Evolutionary conservation across 108 stramenopile genomes (phyloP).

Genomic region (Mayamaea pseudoterrestris): DNA sequence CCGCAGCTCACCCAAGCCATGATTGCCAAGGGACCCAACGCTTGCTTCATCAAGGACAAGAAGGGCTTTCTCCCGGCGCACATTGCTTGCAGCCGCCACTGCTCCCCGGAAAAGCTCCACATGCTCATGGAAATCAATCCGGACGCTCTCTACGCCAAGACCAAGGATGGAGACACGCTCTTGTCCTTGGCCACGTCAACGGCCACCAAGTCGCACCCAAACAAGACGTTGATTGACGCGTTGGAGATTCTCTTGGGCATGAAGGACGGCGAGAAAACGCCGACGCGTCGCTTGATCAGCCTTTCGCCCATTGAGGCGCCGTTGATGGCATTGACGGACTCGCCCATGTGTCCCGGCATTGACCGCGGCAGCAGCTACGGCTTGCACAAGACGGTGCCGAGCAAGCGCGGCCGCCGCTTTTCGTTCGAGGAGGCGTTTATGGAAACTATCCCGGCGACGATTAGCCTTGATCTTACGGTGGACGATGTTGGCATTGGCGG

Average conservation of each 20-base stretch:
- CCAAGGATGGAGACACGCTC: slow-evolving; percentile 28
- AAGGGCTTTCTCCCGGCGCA: slow-evolving; percentile 46
- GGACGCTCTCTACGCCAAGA: slow-evolving; percentile 14
- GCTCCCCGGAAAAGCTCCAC: slow-evolving; percentile 40
- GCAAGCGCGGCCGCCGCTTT: no score
- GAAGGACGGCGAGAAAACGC: no score
- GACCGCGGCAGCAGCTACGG: no score
- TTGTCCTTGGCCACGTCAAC: slow-evolving; percentile 20
- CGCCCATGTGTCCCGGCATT: no score
- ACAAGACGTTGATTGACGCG: slow-evolving; percentile 34
- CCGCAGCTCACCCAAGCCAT: slow-evolving; percentile 24
- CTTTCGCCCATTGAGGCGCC: no score
- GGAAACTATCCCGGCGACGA: no score
- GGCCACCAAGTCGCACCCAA: slow-evolving; percentile 40
- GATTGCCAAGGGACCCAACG: slow-evolving; percentile 23
- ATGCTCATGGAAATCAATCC: slow-evolving; percentile 36
- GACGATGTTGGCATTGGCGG: no score
- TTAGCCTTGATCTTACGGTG: no score
- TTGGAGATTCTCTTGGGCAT: slow-evolving; percentile 4
- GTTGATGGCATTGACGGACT: no score
- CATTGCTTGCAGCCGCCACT: slow-evolving; percentile 46
- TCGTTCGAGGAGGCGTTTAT: no score
- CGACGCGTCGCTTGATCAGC: no score
- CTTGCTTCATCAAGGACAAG: slow-evolving; percentile 45
- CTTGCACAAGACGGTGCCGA: no score